These are phyloP conservation scores for Coemansia sp. DNA, from an alignment of 192 early-diverging fungal genomes.

Conservation along the genomic window DNA sequence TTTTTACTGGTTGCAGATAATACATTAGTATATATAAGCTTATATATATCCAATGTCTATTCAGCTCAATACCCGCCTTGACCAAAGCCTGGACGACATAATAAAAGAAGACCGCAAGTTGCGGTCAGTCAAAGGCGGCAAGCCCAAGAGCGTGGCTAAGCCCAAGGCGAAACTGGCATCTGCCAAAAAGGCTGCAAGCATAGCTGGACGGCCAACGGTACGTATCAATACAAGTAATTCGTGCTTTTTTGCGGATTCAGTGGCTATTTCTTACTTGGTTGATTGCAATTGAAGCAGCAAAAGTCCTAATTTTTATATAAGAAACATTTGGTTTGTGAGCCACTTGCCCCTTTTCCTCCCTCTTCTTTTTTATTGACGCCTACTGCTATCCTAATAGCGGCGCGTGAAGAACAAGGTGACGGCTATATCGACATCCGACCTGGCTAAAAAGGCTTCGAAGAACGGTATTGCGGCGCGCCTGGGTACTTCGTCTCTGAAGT, in stretches of 20 bases:
- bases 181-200: constrained; percentile 17
- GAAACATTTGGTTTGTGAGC: too few species aligned
- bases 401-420: constrained; percentile 31
- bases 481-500: constrained; percentile 15
- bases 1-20: neutral
- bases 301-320: constrained; percentile 20
- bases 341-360: too few species aligned
- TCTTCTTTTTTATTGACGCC: too few species aligned
- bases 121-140: constrained; percentile 5
- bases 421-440: neutral
- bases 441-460: constrained; percentile 5
- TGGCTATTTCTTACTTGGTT: constrained; percentile 1
- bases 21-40: too few species aligned
- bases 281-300: constrained; percentile 8
- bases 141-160: constrained; percentile 8
- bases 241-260: too few species aligned
- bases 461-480: constrained; percentile 20
- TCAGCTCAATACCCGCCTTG: constrained; percentile 36
- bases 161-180: constrained; percentile 1
- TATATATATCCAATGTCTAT: constrained; percentile 1
- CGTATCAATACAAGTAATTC: neutral
- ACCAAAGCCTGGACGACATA: constrained; percentile 47
- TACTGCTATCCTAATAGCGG: constrained; percentile 19
- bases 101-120: constrained; percentile 27
- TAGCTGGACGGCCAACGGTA: neutral